Conservation (phyloP, 106 monocot species). For the Narthecium ossifragum region DNA sequence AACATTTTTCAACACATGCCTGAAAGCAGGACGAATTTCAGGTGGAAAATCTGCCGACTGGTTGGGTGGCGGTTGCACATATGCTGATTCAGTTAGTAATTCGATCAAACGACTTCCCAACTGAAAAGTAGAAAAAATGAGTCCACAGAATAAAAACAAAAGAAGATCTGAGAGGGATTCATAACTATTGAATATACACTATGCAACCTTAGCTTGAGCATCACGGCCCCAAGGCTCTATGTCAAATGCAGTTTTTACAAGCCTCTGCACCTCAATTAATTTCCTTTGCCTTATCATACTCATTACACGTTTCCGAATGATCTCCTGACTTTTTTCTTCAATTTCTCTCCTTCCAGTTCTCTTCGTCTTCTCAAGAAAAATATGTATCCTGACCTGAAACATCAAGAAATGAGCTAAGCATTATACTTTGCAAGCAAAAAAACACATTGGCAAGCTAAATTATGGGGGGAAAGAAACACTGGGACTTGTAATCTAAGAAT, state of each 20-base stretch:
- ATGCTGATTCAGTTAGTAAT: constrained; percentile 76
- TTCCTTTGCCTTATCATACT: constrained; percentile 55
- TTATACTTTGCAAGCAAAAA: background rate
- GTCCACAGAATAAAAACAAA: background rate
- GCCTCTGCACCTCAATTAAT: constrained; percentile 41
- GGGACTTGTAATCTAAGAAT: background rate
- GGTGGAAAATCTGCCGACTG: constrained; percentile 43
- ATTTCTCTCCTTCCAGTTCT: constrained; percentile 24
- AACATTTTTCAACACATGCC: constrained; percentile 36
- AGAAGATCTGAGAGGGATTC: too few species aligned
- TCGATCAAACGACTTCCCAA: constrained; percentile 75
- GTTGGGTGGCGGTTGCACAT: constrained; percentile 59
- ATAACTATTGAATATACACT: background rate
- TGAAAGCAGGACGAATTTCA: constrained; percentile 84
- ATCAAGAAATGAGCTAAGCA: background rate
- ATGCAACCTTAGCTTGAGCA: constrained; percentile 72
- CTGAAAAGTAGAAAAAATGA: constrained; percentile 30
- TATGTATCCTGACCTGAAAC: constrained; percentile 61
- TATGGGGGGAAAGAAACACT: background rate
- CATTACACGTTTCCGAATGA: constrained; percentile 36
- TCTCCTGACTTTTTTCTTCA: constrained; percentile 24
- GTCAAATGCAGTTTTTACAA: constrained; percentile 44
- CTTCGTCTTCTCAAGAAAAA: constrained; percentile 55
- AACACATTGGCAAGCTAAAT: background rate
- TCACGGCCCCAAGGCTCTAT: constrained; percentile 74